Base-by-base conservation (phyloP, 345 rosid genomes). In the Gossypium arboreum region DNA sequence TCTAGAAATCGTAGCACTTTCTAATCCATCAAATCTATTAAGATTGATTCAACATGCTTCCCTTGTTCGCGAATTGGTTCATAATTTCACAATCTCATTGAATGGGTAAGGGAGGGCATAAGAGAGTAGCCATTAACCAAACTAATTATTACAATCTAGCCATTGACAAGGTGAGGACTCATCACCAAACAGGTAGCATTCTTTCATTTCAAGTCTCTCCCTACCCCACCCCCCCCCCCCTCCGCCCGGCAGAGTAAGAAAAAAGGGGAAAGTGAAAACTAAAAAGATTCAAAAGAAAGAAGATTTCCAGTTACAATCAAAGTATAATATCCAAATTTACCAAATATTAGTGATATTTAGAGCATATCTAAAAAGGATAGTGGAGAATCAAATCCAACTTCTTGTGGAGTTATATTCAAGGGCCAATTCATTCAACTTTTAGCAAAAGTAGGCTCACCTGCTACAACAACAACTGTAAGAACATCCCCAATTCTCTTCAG, bases 391-490 rank as follows among this genome's bases (percentile, higher is more conserved):
- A 15, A 74, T 20, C 60, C 61, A 64, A 41, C 60, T 74, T 60
- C 58, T 73, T 7, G 11, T 12, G 18, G 50, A 73, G 41, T 16
- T 52, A 43, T 12, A 25, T 51, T 24, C 43, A 51, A 16, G 18
- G 63, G 43, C 20, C 20, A 62, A 73, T 22, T 59, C 39, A 63
- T 16, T 47, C 27, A n/a, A 43, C 48, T 12, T 47, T 71, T 22
- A 56, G 17, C 58, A 82, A 45, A 13, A 41, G 20, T 48, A 64
- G 47, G 71, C 60, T 9, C 83, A 90, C 98, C 97, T 84, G 98
- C 97, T 75, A 93, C 88, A 58, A 90, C 92, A 18, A 85, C 89
- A 73, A 88, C n/a, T 0, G 94, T 96, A 65, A 96, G 97, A 76
- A 89, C 87, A 86, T 93, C 97, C 64, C 94, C 94, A 17, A 93